Percentiles rank a stretch among this genome's conserved stretches.
These are phyloP conservation scores for Limnomonas spitsbergensis DNA, from an alignment of 139 green algal genomes.

Conservation along the genomic window DNA sequence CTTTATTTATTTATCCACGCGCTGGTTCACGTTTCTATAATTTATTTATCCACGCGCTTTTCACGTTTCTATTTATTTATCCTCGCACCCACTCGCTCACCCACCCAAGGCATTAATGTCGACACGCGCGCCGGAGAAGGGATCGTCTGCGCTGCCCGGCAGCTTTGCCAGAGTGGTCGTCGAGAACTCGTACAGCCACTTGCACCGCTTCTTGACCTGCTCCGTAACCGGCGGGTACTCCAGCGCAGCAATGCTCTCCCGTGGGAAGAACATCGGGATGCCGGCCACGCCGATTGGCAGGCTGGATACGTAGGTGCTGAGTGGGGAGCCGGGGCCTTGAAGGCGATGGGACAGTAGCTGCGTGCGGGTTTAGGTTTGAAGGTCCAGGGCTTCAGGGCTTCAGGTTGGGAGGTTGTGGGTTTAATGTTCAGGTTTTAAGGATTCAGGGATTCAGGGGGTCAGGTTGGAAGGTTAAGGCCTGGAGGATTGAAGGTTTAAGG, in stretches of 20 bases:
- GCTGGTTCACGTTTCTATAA: too few species aligned
- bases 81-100: too few species aligned
- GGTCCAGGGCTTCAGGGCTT: too few species aligned
- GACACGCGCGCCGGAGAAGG: constrained; percentile 56
- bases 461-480: too few species aligned
- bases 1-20: too few species aligned
- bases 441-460: too few species aligned
- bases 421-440: too few species aligned
- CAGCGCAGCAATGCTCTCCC: constrained; percentile 49
- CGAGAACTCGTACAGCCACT: constrained; percentile 63
- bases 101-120: constrained; percentile 70
- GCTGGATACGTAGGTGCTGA: constrained; percentile 59
- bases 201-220: constrained; percentile 72
- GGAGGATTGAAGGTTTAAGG: not conserved
- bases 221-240: constrained; percentile 71
- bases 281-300: constrained; percentile 65
- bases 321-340: constrained; percentile 40
- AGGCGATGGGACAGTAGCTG: constrained; percentile 59
- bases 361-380: too few species aligned
- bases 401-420: not conserved
- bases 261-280: constrained; percentile 76
- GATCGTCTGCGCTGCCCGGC: constrained; percentile 45
- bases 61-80: too few species aligned
- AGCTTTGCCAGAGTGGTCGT: constrained; percentile 48
- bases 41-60: too few species aligned